Evolutionary conservation across 768 basidiomycete species (phyloP).

Genomic region (Suillus fuscotomentosus): DNA sequence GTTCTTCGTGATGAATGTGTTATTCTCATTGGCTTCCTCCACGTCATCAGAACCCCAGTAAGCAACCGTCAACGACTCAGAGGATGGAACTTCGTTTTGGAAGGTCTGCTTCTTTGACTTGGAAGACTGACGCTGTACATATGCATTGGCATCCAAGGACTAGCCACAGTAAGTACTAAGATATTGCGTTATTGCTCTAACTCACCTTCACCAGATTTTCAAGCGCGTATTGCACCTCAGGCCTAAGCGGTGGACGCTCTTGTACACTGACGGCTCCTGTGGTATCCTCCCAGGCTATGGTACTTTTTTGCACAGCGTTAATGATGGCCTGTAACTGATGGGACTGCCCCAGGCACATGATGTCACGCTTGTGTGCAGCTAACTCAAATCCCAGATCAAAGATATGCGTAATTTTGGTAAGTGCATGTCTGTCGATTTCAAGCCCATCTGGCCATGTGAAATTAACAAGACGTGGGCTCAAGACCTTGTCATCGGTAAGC

Average conservation of each 20-base stretch:
- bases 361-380: background rate
- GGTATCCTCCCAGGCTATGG: background rate
- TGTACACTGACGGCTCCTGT: background rate
- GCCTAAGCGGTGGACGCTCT: background rate
- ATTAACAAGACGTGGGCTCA: background rate
- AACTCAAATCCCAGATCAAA: background rate
- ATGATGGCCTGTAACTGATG: background rate
- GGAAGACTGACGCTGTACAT: background rate
- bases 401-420: background rate
- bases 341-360: background rate
- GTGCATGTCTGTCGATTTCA: background rate
- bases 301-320: background rate
- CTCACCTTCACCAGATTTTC: background rate
- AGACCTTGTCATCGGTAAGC: background rate
- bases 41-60: background rate
- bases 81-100: background rate
- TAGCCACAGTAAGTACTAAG: background rate
- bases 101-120: background rate
- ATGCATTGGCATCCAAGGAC: background rate
- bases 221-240: background rate
- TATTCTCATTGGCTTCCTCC: background rate
- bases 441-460: conserved; percentile 1
- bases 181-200: background rate
- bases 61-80: background rate
- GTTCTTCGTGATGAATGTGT: background rate